These are phyloP conservation scores for Thyridium curvatum DNA, from an alignment of 2,329 filamentous ascomycete genomes.

Conservation along the genomic window DNA sequence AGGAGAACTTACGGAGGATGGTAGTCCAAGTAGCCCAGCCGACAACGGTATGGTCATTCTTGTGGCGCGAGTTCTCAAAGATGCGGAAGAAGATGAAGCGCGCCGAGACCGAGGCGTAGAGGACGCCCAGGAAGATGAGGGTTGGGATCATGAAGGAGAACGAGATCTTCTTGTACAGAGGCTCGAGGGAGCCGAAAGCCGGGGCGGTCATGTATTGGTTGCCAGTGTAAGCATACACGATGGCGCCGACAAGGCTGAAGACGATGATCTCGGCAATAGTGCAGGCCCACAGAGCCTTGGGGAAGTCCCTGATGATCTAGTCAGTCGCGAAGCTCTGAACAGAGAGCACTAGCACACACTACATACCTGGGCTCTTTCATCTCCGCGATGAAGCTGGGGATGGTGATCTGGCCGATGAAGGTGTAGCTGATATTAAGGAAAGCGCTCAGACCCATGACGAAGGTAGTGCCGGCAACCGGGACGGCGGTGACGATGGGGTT, in stretches of 20 bases:
- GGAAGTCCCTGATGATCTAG: conserved; percentile 66
- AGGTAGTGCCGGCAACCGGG: conserved; percentile 65
- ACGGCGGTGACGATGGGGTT: conserved; percentile 63
- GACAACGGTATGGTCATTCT: conserved; percentile 71
- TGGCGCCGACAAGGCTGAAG: conserved; percentile 73
- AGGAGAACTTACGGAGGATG: conserved; percentile 52
- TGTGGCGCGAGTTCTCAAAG: conserved; percentile 73
- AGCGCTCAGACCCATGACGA: conserved; percentile 75
- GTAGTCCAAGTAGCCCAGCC: conserved; percentile 75
- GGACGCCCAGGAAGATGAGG: conserved; percentile 81
- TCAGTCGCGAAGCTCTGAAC: conserved; percentile 4
- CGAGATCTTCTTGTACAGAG: conserved; percentile 77
- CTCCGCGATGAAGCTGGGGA: conserved; percentile 92
- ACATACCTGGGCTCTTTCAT: conserved; percentile 63
- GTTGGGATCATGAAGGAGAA: conserved; percentile 97
- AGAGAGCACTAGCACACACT: no score
- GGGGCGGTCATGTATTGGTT: conserved; percentile 84
- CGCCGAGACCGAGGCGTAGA: conserved; percentile 85
- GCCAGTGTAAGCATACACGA: conserved; percentile 83
- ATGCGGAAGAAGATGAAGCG: conserved; percentile 90
- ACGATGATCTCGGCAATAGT: conserved; percentile 83
- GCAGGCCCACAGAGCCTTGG: conserved; percentile 86
- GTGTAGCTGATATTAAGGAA: conserved; percentile 96
- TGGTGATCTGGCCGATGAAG: conserved; percentile 90
- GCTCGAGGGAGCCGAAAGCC: conserved; percentile 77